phyloP scores from a whole-genome alignment of 768 basidiomycete species.

The Filobasidium floriforme region DNA sequence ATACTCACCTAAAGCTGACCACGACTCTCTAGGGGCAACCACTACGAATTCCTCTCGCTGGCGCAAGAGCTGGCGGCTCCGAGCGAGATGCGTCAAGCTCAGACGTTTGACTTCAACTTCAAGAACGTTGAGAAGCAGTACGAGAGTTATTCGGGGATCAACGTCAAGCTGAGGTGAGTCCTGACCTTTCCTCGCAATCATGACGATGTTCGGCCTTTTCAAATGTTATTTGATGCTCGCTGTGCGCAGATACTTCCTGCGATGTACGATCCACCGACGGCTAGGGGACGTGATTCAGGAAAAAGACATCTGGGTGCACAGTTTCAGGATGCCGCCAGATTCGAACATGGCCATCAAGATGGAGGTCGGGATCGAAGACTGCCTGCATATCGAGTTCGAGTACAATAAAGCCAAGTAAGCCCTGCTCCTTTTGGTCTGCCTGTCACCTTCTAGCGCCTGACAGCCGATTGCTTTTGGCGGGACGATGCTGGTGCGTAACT shows the following conservation, averaged over 20 bases:
- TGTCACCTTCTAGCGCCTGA: neutral
- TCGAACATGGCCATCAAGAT: slow-evolving; percentile 98
- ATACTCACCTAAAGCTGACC: neutral
- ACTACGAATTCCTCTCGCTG: slow-evolving; percentile 92
- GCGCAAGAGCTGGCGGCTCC: slow-evolving; percentile 91
- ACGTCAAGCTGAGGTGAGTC: slow-evolving; percentile 84
- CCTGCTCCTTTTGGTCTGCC: neutral
- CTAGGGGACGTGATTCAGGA: slow-evolving; percentile 93
- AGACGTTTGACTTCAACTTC: slow-evolving; percentile 93
- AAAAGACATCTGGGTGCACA: slow-evolving; percentile 94
- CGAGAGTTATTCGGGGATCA: slow-evolving; percentile 95
- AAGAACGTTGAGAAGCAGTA: slow-evolving; percentile 99
- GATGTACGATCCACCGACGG: slow-evolving; percentile 79
- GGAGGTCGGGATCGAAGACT: slow-evolving; percentile 99
- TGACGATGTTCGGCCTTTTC: neutral
- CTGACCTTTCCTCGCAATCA: slow-evolving; percentile 10
- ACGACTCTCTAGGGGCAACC: slow-evolving; percentile 61
- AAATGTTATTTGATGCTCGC: neutral
- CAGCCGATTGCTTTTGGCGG: neutral
- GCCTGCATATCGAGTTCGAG: slow-evolving; percentile 97
- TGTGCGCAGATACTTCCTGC: slow-evolving; percentile 69
- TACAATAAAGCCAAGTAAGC: slow-evolving; percentile 98
- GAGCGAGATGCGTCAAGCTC: slow-evolving; percentile 94
- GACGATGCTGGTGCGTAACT: slow-evolving; percentile 6
- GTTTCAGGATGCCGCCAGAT: slow-evolving; percentile 96